Evolutionary conservation across 2,329 filamentous ascomycete species (phyloP).

Genomic region (Verticillium zaregamsianum): DNA sequence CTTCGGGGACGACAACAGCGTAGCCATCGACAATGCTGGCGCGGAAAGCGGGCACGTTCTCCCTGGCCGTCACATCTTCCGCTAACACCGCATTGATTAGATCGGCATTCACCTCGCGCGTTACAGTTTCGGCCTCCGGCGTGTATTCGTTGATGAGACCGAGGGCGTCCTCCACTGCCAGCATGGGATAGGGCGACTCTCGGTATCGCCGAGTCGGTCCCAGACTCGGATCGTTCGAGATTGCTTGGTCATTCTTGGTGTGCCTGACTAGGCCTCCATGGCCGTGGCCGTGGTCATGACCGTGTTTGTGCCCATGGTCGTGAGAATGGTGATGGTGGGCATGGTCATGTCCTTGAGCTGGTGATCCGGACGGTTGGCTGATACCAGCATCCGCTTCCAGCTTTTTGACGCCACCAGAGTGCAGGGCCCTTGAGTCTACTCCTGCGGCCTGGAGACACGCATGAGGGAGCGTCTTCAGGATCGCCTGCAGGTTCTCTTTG

Average conservation of each 20-base stretch:
- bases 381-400: constrained; percentile 81
- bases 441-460: constrained; percentile 89
- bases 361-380: constrained; percentile 1
- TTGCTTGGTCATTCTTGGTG: constrained; percentile 46
- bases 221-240: constrained; percentile 58
- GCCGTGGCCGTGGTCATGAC: constrained; percentile 53
- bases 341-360: constrained; percentile 43
- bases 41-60: constrained; percentile 87
- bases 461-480: constrained; percentile 88
- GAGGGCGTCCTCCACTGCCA: constrained; percentile 79
- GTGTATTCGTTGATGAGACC: constrained; percentile 68
- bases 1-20: constrained; percentile 66
- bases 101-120: constrained; percentile 55
- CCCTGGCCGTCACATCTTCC: constrained; percentile 72
- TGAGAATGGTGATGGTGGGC: constrained; percentile 48
- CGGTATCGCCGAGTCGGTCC: constrained; percentile 70
- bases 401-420: constrained; percentile 76
- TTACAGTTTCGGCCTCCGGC: constrained; percentile 55
- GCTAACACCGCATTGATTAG: constrained; percentile 78
- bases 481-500: constrained; percentile 83
- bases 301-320: constrained; percentile 51
- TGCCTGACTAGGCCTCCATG: constrained; percentile 69
- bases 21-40: constrained; percentile 98
- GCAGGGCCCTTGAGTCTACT: constrained; percentile 72
- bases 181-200: constrained; percentile 88